These are phyloP conservation scores for Blastosporella zonata DNA, from an alignment of 1,284 basidiomycete species.

Conservation along the genomic window DNA sequence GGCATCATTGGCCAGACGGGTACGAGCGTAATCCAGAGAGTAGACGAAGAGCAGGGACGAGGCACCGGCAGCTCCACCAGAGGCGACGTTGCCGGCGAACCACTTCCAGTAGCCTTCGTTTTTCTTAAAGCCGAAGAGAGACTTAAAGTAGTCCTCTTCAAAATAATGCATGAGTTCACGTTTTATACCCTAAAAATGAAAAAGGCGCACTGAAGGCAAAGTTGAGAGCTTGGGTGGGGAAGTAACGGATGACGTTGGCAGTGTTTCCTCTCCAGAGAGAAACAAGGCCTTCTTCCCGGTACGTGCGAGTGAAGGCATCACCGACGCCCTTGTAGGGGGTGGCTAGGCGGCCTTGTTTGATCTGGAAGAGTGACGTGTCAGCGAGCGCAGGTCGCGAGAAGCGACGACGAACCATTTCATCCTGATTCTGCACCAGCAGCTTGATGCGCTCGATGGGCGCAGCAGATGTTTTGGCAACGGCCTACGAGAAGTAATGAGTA, in stretches of 20 bases:
- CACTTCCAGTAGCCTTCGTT: conserved; percentile 86
- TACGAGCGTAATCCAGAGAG: conserved; percentile 97
- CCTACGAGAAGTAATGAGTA: conserved; percentile 42
- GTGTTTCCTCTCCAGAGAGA: conserved; percentile 96
- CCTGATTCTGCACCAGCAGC: conserved; percentile 97
- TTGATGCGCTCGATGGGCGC: conserved; percentile 99
- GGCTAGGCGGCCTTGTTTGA: conserved; percentile 94
- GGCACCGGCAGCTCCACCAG: conserved; percentile 96
- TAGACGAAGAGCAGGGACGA: conserved; percentile 96
- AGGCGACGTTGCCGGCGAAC: conserved; percentile 92
- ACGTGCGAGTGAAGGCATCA: conserved; percentile 88
- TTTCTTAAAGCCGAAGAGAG: conserved; percentile 90
- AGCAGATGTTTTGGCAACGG: conserved; percentile 96
- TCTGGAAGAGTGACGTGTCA: conserved; percentile 50
- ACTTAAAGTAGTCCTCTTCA: conserved; percentile 95
- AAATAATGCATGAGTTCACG: neutral
- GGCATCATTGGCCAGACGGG: conserved; percentile 95
- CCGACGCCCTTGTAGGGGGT: conserved; percentile 90
- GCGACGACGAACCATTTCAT: conserved; percentile 70
- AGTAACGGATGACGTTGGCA: conserved; percentile 97
- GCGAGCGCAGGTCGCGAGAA: neutral
- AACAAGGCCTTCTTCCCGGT: conserved; percentile 85
- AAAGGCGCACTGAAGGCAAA: conserved; percentile 85
- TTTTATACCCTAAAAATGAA: conserved; percentile 13
- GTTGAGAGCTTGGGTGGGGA: conserved; percentile 95